These are phyloP conservation scores for Corylus avellana DNA, from an alignment of 306 rosid genomes.

Conservation along the genomic window DNA sequence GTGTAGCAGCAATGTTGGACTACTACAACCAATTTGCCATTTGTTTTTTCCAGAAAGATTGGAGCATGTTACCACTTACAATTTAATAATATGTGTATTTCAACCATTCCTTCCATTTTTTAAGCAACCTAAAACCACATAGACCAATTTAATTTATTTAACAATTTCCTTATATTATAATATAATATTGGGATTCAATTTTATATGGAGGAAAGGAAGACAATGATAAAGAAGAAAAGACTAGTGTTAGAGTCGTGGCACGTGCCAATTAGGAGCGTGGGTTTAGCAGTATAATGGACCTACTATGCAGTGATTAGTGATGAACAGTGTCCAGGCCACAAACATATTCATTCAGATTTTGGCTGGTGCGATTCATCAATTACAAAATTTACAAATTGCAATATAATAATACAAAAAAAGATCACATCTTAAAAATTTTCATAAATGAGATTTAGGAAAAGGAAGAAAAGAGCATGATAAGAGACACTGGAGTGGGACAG, in stretches of 20 bases:
- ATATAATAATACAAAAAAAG: conserved; percentile 4
- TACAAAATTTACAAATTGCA: conserved; percentile 31
- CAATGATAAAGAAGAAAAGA: not conserved
- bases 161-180: too few relatives aligned
- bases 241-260: not conserved
- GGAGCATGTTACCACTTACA: not conserved
- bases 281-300: not conserved
- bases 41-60: not conserved
- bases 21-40: not conserved
- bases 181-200: not conserved
- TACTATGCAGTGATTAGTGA: conserved; percentile 15
- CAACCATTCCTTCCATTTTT: too few relatives aligned
- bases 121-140: too few relatives aligned
- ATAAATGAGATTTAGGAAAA: not conserved
- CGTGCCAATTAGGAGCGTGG: conserved; percentile 12
- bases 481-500: conserved; percentile 55
- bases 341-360: conserved; percentile 28
- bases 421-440: not conserved
- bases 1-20: not conserved
- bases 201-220: too few relatives aligned
- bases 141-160: too few relatives aligned
- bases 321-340: conserved; percentile 40
- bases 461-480: conserved; percentile 30
- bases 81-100: not conserved
- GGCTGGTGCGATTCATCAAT: conserved; percentile 42